Evolutionary conservation across 805 yeast genomes (phyloP).

Genomic region (Teunomyces stri): DNA sequence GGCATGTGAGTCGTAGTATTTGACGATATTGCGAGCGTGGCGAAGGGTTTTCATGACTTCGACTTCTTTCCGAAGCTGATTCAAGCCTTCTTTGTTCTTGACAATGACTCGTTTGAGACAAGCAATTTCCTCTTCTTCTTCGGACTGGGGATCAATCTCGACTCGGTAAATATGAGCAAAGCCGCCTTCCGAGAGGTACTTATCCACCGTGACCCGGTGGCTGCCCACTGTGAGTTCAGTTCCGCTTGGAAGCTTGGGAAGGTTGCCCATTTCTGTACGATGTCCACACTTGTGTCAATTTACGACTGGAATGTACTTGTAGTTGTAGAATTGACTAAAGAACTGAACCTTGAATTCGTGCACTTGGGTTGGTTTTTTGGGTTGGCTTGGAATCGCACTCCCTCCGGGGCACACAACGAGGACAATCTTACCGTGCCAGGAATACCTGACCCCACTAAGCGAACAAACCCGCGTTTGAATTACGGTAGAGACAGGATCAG

Average conservation of each 20-base stretch:
- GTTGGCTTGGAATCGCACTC: constrained; percentile 2
- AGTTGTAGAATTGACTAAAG: background rate
- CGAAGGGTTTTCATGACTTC: constrained; percentile 71
- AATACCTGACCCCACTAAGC: background rate
- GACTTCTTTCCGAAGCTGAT: constrained; percentile 67
- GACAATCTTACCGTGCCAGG: background rate
- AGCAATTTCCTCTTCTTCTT: constrained; percentile 48
- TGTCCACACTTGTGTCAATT: background rate
- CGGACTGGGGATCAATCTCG: constrained; percentile 44
- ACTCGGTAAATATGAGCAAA: constrained; percentile 79
- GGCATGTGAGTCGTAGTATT: constrained; percentile 75
- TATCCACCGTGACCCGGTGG: constrained; percentile 34
- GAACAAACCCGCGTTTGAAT: background rate
- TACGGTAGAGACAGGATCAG: too few relatives aligned
- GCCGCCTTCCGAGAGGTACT: constrained; percentile 56
- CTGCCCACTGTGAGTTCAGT: constrained; percentile 40
- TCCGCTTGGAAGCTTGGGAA: constrained; percentile 36
- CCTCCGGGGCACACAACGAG: background rate
- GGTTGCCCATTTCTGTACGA: constrained; percentile 19
- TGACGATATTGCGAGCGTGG: constrained; percentile 58
- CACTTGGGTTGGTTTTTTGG: background rate
- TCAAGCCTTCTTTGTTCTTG: constrained; percentile 65
- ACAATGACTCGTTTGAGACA: constrained; percentile 76
- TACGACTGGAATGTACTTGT: background rate
- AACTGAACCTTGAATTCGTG: background rate